Conservation (phyloP, 1,284 basidiomycete species). For the Moesziomyces sp. region DNA sequence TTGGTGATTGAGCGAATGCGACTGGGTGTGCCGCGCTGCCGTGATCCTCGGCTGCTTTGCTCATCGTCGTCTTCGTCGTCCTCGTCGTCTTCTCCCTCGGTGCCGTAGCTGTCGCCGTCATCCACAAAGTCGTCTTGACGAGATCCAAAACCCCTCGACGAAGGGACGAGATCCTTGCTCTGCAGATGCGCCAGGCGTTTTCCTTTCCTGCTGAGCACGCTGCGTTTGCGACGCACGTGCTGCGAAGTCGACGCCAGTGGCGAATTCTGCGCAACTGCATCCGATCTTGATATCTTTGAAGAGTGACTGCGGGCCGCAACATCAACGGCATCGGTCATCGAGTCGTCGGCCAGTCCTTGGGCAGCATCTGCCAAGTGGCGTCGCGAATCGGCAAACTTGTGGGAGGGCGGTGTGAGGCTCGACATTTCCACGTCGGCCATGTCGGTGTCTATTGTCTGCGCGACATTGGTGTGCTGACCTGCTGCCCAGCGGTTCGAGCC, state of each 20-base stretch:
- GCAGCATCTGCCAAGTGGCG: conserved; percentile 4
- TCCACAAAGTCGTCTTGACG: background rate
- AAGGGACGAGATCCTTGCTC: conserved; percentile 29
- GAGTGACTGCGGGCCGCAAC: background rate
- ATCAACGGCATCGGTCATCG: conserved; percentile 22
- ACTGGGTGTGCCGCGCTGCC: conserved; percentile 21
- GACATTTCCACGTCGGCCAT: conserved; percentile 52
- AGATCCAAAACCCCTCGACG: conserved; percentile 7
- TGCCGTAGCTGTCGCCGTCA: conserved; percentile 21
- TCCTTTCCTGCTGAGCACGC: conserved; percentile 45
- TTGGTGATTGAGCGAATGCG: conserved; percentile 50
- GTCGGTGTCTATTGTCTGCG: conserved; percentile 16
- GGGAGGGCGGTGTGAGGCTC: conserved; percentile 45
- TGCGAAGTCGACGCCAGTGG: conserved; percentile 5
- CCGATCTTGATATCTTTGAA: conserved; percentile 2
- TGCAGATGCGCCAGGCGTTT: conserved; percentile 45
- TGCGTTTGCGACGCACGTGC: conserved; percentile 29
- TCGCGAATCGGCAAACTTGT: conserved; percentile 10
- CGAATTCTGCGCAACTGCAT: background rate
- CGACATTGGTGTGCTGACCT: conserved; percentile 11
- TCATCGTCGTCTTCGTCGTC: conserved; percentile 7
- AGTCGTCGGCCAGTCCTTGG: conserved; percentile 32
- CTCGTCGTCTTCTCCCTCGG: conserved; percentile 18
- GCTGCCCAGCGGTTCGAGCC: conserved; percentile 8
- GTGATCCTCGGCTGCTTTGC: background rate